Evolutionary conservation across 139 green algal species (phyloP).

Genomic region (Picochlorum sp.): DNA sequence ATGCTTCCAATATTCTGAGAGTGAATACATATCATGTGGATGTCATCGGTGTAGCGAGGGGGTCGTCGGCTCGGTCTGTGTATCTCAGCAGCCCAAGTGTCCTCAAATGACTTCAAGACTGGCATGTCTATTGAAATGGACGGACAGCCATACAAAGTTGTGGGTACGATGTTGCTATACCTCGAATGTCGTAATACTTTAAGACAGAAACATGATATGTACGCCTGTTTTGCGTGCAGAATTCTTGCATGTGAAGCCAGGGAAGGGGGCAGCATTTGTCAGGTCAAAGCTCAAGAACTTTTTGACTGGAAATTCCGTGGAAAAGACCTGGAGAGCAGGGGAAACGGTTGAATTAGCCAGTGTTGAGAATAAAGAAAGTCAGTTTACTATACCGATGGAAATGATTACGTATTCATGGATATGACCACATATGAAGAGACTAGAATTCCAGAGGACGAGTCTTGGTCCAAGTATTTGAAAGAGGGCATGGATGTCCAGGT

Average conservation of each 20-base stretch:
- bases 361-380: slow-evolving; percentile 57
- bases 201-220: too few species aligned
- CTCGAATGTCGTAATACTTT: too few species aligned
- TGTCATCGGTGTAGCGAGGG: neutral
- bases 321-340: slow-evolving; percentile 89
- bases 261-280: slow-evolving; percentile 96
- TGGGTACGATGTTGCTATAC: slow-evolving; percentile 32
- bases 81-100: slow-evolving; percentile 30
- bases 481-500: slow-evolving; percentile 66
- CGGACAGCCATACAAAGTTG: slow-evolving; percentile 60
- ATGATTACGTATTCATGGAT: slow-evolving; percentile 94
- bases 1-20: too few species aligned
- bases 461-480: slow-evolving; percentile 87
- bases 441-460: slow-evolving; percentile 59
- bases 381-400: slow-evolving; percentile 85
- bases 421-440: slow-evolving; percentile 91
- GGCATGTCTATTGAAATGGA: slow-evolving; percentile 88
- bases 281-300: slow-evolving; percentile 96
- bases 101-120: slow-evolving; percentile 91
- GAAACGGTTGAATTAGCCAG: slow-evolving; percentile 70
- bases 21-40: too few species aligned
- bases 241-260: slow-evolving; percentile 98
- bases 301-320: slow-evolving; percentile 77
- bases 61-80: neutral
- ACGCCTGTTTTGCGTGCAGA: slow-evolving; percentile 42